Evolutionary conservation across 805 yeast species (phyloP), one percentile per base, ranked within the genome.

Genomic region (Ogataea philodendri): DNA sequence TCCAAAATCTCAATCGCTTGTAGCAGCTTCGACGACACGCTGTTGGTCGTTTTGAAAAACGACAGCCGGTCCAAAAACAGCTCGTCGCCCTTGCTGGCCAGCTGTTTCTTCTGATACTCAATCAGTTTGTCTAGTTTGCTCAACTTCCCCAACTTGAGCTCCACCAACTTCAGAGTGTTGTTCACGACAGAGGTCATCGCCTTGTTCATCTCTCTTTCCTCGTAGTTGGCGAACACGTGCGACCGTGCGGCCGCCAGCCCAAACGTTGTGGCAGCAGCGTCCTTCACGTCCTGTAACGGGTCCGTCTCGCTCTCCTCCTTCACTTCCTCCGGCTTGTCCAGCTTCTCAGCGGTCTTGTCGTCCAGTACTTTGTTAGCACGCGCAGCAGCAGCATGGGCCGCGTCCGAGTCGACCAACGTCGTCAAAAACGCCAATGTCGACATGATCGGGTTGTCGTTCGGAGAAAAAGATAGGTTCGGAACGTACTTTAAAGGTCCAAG

Each of bases 371-470:
- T 65, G 5, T 78, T 69, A 0, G 87, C 88, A 31, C 79, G 65
- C 19, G 54, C 62, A 6, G 94, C 81, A 21, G 95, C 95, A 8
- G 89, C 87, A 37, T 79, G 77, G 1, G 90, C 96, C 15, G 84
- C 84, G 25, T 81, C 82, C 9, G 90, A 83, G 52, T 90, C 96
- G 11, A 88, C 94, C 32, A 89, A 63, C 23, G 86, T 80, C 0
- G 89, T 79, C 61, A 93, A 67, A 60, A 89, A 93, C 9, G 96
- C 81, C 44, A 93, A 72, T n/a, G 95, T 90, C 22, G 95, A 82
- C 66, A 93, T 72, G 3, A 93, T 88, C 2, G 99, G 98, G 59
- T 93, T 93, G 49, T 93, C 97, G 18, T 81, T 76, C 27, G 86
- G 75, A 22, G 86, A 76, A 32, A 85, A 81, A 9, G 97, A 96